Conservation (phyloP, 2,329 filamentous ascomycete genomes). For the Aphanoascus verrucosus region DNA sequence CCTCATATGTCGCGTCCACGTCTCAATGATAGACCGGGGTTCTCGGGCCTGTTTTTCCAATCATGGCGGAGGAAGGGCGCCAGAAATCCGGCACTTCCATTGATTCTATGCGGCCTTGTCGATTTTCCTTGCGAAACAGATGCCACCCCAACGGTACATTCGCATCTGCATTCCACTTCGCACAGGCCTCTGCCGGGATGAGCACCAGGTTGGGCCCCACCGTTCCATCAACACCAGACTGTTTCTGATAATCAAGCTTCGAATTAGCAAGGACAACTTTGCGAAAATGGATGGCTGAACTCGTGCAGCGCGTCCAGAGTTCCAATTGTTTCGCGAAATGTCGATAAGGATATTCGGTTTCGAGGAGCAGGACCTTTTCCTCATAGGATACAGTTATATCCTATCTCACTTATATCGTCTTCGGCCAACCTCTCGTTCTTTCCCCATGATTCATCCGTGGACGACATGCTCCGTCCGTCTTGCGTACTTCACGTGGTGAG, state of each 20-base stretch:
- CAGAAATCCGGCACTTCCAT: conserved; percentile 2
- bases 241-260: not conserved
- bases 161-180: not conserved
- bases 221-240: not conserved
- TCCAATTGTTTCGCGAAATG: too few species aligned
- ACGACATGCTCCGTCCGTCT: too few species aligned
- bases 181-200: not conserved
- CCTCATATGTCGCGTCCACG: conserved; percentile 3
- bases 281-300: not conserved
- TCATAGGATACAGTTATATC: too few species aligned
- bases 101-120: not conserved
- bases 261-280: not conserved
- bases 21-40: conserved; percentile 4
- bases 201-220: not conserved
- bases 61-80: not conserved
- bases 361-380: too few species aligned
- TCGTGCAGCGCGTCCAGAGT: too few species aligned
- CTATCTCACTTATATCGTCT: too few species aligned
- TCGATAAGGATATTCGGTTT: too few species aligned
- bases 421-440: too few species aligned
- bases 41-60: conserved; percentile 1
- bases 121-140: not conserved
- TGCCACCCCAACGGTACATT: not conserved
- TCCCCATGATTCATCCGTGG: too few species aligned
- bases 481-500: too few species aligned